phyloP scores from a whole-genome alignment of 352 stramenopile genomes.

The Phytophthora foliorum region DNA sequence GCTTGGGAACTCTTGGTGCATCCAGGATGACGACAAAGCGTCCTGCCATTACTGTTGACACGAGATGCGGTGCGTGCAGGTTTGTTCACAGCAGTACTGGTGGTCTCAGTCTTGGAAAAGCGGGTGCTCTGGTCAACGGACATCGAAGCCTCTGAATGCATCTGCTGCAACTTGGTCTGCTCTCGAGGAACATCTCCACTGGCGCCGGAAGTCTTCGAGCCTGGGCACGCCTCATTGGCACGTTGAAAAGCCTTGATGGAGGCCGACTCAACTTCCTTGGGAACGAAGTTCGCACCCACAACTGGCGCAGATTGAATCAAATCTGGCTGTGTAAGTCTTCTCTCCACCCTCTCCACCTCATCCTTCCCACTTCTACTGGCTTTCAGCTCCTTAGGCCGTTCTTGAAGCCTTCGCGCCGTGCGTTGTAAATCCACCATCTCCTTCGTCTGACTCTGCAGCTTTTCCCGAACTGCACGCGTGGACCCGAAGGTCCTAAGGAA shows the following conservation, averaged over 20 bases:
- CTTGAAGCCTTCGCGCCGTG: neutral
- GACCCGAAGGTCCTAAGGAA: conserved; percentile 9
- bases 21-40: conserved; percentile 4
- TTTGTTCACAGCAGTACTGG: neutral
- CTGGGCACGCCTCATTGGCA: neutral
- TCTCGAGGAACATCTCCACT: neutral
- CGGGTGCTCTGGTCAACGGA: neutral
- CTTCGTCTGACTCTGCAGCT: neutral
- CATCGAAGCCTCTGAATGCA: neutral
- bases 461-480: neutral
- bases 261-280: neutral
- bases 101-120: neutral
- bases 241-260: neutral
- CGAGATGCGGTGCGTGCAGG: neutral
- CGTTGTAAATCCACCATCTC: neutral
- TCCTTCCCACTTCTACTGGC: no score
- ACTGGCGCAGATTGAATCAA: neutral
- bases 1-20: conserved; percentile 2
- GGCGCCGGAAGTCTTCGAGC: neutral
- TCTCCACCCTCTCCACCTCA: no score
- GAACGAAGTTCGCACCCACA: neutral
- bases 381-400: no score
- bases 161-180: neutral
- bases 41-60: neutral
- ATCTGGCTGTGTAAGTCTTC: neutral